Evolutionary conservation across 1,139 yeast genomes (phyloP).

Genomic region (Blastobotrys persicus): DNA sequence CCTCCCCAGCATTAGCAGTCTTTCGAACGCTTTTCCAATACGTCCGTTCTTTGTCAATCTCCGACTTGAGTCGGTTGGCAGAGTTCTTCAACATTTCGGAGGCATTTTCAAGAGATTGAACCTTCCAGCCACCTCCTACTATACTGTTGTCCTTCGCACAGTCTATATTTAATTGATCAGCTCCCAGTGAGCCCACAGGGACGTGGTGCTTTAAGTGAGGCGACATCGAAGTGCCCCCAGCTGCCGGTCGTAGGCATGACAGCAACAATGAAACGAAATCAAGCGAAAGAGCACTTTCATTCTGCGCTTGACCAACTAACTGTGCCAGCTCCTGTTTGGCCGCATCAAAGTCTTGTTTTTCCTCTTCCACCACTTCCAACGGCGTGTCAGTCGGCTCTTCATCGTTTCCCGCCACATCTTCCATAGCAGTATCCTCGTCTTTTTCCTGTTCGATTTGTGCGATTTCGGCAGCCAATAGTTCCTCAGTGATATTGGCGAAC

Average conservation of each 20-base stretch:
- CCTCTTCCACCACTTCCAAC: slow-evolving; percentile 20
- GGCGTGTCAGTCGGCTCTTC: slow-evolving; percentile 21
- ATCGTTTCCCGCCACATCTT: slow-evolving; percentile 16
- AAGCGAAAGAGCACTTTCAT: slow-evolving; percentile 82
- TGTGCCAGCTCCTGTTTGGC: slow-evolving; percentile 56
- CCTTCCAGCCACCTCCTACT: slow-evolving; percentile 84
- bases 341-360: slow-evolving; percentile 47
- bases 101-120: slow-evolving; percentile 62
- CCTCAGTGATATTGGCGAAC: slow-evolving; percentile 55
- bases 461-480: slow-evolving; percentile 49
- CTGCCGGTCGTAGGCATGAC: slow-evolving; percentile 79
- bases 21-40: slow-evolving; percentile 69
- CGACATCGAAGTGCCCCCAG: slow-evolving; percentile 85
- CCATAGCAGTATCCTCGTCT: slow-evolving; percentile 17
- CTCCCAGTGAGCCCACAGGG: slow-evolving; percentile 75
- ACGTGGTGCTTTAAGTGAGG: slow-evolving; percentile 77
- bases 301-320: slow-evolving; percentile 64
- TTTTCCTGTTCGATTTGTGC: slow-evolving; percentile 23
- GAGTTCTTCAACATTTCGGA: slow-evolving; percentile 52
- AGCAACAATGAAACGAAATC: slow-evolving; percentile 83
- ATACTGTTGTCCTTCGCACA: slow-evolving; percentile 38
- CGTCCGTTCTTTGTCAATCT: slow-evolving; percentile 58
- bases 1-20: slow-evolving; percentile 62
- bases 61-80: slow-evolving; percentile 50
- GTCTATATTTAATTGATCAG: slow-evolving; percentile 47